Percentiles rank a stretch among this genome's conserved stretches.
Evolutionary conservation across 345 rosid genomes (phyloP).

Genomic region (Eucalyptus curtisii): DNA sequence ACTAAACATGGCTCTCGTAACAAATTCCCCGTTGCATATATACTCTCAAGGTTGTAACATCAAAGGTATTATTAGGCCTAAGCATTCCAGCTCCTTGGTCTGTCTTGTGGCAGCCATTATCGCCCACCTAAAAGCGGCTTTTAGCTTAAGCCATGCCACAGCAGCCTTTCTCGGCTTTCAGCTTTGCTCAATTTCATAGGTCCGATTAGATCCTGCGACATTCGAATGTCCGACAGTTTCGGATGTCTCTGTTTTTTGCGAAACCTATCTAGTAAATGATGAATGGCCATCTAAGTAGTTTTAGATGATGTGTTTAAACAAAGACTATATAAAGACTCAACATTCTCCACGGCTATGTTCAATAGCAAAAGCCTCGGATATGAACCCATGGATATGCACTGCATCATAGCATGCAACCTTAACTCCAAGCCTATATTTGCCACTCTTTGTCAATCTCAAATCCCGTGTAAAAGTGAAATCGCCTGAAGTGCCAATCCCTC

Average conservation of each 20-base stretch:
- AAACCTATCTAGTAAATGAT: neutral
- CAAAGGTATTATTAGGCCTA: neutral
- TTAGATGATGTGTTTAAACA: neutral
- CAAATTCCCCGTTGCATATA: neutral
- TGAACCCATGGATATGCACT: neutral
- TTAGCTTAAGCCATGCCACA: neutral
- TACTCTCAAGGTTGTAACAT: neutral
- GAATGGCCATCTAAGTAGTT: neutral
- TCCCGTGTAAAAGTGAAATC: neutral
- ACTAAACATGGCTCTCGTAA: neutral
- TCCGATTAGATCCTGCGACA: neutral
- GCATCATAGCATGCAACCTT: neutral
- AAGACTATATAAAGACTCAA: neutral
- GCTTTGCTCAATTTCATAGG: neutral
- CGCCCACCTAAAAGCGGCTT: neutral
- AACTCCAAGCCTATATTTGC: neutral
- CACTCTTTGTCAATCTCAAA: rapidly evolving
- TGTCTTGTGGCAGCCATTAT: neutral
- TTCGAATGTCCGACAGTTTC: neutral
- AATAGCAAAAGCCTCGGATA: neutral
- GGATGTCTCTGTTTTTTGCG: neutral
- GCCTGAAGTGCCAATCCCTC: rapidly evolving
- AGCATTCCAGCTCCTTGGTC: neutral
- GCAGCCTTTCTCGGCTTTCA: neutral
- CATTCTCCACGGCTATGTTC: neutral